Base-by-base conservation (phyloP, 495 filamentous ascomycete genomes). In the Neurospora sp. region DNA sequence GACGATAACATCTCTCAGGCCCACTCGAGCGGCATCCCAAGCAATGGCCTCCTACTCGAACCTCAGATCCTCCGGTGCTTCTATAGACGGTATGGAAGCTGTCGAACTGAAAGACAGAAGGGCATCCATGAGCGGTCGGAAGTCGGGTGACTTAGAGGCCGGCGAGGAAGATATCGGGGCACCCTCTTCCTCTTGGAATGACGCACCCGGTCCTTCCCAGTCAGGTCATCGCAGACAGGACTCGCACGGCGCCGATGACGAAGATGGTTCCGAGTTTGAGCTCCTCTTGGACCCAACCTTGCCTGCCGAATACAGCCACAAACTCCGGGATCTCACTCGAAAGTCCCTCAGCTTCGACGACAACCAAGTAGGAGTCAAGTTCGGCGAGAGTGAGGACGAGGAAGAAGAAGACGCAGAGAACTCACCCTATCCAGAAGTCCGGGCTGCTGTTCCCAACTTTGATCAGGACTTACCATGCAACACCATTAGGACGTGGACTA, bases 381-480 rank as follows among this genome's bases (percentile, higher is more conserved):
- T 70, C 9, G 53, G 47, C 68, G 70, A 40, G 31, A 75, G 40
- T 72, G 74, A 70, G 27, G 74, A 68, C 39, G 69, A 69, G 31
- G 75, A 74, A 0, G 69, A 74, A 1, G 82, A 80, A 40, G 79
- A 80, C 38, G 76, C 80, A 65, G 85, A 86, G 73, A 81, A 93
- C 78, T 93, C 91, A 4, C 90, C 90, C 0, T 94, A 93, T 74
- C 88, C 89, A 31, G 89, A 93, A 78, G 92, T 90, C 68, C 83
- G 87, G 39, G 87, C 88, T 14, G 86, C 88, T 12, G 89, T 90
- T 0, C 85, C 82, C 73, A 87, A 90, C 79, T 84, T 86, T 74
- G 90, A 93, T 77, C 90, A 92, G 73, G 89, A 65, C 16, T 81
- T 91, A 40, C 87, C 89, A 27, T 86, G 85, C 76, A 93, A 91